phyloP scores from a whole-genome alignment of 73 alveolate genomes.

The Paramecium pentaurelia region DNA sequence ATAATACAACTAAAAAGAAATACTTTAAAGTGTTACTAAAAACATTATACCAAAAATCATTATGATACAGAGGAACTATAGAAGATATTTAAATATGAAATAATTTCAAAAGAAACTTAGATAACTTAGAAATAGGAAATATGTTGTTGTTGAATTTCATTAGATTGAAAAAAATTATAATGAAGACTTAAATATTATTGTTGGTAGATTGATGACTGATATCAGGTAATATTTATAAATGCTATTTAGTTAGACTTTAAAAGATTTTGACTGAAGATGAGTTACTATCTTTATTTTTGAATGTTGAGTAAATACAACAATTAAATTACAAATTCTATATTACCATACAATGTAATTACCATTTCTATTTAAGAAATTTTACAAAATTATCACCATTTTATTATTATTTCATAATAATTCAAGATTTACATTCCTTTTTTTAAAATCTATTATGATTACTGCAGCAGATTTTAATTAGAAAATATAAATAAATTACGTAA shows the following conservation, averaged over 20 bases:
- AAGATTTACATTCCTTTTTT: constrained; percentile 8
- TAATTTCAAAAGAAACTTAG: not conserved
- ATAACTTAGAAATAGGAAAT: not conserved
- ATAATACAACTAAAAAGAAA: not conserved
- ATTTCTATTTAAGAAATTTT: not conserved
- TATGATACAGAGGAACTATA: not conserved
- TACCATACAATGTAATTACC: not conserved
- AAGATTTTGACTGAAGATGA: not conserved
- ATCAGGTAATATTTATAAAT: not conserved
- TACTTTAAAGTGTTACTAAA: not conserved
- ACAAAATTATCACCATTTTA: not conserved
- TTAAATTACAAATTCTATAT: not conserved
- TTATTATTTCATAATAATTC: not conserved
- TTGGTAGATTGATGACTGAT: not conserved
- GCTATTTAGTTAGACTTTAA: not conserved
- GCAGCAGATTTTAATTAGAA: constrained; percentile 18
- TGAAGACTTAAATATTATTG: not conserved
- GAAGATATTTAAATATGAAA: not conserved
- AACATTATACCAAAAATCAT: not conserved
- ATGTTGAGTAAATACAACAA: not conserved
- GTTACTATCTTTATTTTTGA: not conserved
- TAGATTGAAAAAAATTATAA: not conserved
- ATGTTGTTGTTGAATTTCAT: not conserved
- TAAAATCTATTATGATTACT: constrained; percentile 34
- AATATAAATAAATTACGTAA: not conserved